Evolutionary conservation across 2,329 filamentous ascomycete species (phyloP).

Genomic region (Rhytidhysteron rufulum): DNA sequence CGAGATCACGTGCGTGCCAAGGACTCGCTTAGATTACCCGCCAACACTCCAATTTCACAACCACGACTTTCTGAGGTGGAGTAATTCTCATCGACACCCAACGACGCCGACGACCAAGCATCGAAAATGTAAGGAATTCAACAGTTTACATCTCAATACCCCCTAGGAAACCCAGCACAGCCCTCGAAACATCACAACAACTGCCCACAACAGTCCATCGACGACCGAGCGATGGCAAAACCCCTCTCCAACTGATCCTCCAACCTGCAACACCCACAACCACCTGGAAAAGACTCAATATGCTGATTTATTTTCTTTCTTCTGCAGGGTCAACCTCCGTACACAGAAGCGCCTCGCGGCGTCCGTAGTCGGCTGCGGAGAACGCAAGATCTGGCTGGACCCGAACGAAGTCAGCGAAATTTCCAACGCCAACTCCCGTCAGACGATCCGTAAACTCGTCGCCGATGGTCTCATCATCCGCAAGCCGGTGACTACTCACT

Average conservation of each 20-base stretch:
- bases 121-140: conserved; percentile 40
- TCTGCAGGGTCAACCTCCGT: conserved; percentile 99
- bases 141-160: conserved; percentile 12
- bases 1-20: no score
- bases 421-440: conserved; percentile 99
- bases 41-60: neutral
- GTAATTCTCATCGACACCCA: neutral
- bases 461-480: conserved; percentile 99
- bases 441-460: conserved; percentile 99
- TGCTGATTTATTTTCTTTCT: conserved; percentile 29
- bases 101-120: conserved; percentile 37
- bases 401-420: conserved; percentile 99
- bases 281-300: conserved; percentile 16
- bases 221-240: conserved; percentile 26
- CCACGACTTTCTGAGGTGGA: neutral
- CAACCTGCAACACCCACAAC: conserved; percentile 14
- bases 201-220: conserved; percentile 19
- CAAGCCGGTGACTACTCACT: conserved; percentile 99
- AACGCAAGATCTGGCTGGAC: conserved; percentile 99
- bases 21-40: no score
- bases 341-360: conserved; percentile 99
- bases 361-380: conserved; percentile 96
- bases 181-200: conserved; percentile 11
- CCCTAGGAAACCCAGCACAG: conserved; percentile 17
- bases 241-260: conserved; percentile 29